Conservation (phyloP, 164 flowering plant species). For the Chimonanthus praecox region DNA sequence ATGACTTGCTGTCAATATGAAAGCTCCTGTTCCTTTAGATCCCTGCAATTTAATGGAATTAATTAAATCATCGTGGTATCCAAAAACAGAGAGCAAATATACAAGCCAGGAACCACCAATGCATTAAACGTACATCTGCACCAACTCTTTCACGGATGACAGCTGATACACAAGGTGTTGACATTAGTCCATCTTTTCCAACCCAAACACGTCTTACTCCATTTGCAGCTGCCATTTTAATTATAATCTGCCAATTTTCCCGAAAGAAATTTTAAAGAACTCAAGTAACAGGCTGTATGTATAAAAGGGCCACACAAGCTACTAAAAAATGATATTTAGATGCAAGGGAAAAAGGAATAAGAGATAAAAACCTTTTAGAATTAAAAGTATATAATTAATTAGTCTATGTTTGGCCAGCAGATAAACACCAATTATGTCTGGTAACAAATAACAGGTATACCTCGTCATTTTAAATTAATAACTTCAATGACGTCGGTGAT, state of each 20-base stretch:
- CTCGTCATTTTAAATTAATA: too few species aligned
- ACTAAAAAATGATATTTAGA: neutral
- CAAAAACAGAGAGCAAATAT: neutral
- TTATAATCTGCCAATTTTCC: constrained; percentile 65
- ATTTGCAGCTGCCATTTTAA: constrained; percentile 95
- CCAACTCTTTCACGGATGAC: constrained; percentile 93
- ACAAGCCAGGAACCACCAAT: neutral
- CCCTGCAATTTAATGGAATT: constrained; percentile 41
- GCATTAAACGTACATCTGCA: constrained; percentile 51
- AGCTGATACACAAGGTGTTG: constrained; percentile 99
- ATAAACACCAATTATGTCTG: too few species aligned
- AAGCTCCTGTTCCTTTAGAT: constrained; percentile 81
- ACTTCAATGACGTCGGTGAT: too few species aligned
- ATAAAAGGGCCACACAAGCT: neutral
- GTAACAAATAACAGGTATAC: too few species aligned
- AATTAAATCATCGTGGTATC: neutral
- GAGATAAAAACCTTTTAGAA: too few species aligned
- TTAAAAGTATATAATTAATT: too few species aligned
- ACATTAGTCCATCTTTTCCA: constrained; percentile 82
- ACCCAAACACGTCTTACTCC: constrained; percentile 94
- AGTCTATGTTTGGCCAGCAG: too few species aligned
- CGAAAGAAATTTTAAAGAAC: neutral
- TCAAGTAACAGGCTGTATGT: neutral
- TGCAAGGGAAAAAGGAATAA: neutral
- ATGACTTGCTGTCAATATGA: constrained; percentile 98